phyloP scores from a whole-genome alignment of 192 early-diverging fungal genomes.

The Gonapodya sp. region DNA sequence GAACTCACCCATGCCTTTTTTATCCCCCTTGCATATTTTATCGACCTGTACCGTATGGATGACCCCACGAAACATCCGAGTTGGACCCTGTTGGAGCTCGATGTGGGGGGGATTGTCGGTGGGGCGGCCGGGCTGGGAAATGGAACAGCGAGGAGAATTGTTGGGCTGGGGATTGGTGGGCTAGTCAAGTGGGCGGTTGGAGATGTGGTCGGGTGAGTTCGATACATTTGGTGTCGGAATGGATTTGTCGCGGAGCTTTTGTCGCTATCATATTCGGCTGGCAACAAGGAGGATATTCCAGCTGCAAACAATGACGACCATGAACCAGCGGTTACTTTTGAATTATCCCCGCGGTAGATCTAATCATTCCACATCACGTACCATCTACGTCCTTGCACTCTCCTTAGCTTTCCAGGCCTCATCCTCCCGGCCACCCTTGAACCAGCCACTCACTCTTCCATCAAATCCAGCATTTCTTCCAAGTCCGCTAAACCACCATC shows the following conservation, averaged over 20 bases:
- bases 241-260: no score
- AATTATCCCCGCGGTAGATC: no score
- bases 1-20: not conserved
- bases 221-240: no score
- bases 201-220: constrained; percentile 1
- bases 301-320: not conserved
- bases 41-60: not conserved
- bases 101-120: not conserved
- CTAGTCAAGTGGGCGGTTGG: not conserved
- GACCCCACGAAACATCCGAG: not conserved
- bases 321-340: no score
- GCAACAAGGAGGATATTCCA: not conserved
- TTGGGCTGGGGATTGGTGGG: not conserved
- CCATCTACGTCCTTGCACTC: no score
- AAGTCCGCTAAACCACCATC: not conserved
- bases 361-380: no score
- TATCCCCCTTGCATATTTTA: not conserved
- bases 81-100: not conserved
- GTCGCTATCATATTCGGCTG: no score
- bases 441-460: not conserved
- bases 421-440: not conserved
- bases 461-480: not conserved
- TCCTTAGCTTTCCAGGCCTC: not conserved
- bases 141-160: not conserved
- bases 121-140: not conserved